Conservation (phyloP, 75 land plant genomes). For the Pinus tabuliformis region DNA sequence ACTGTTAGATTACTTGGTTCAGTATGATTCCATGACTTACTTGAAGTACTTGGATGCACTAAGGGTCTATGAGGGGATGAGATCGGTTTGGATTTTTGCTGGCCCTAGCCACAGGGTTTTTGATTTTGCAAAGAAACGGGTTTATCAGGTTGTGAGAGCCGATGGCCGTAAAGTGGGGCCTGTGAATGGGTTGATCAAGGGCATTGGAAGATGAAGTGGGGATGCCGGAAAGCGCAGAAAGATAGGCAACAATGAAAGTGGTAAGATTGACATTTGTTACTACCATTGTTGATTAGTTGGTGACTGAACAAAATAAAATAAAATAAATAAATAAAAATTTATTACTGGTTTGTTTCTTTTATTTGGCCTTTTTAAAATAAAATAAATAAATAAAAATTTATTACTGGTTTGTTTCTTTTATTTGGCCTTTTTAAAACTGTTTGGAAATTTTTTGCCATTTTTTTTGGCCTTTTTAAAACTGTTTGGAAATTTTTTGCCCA, state of each 20-base stretch:
- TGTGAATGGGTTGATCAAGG: background rate
- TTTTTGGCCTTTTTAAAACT: no score
- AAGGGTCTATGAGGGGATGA: no score
- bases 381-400: conserved; percentile 20
- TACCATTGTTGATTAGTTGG: no score
- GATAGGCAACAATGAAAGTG: no score
- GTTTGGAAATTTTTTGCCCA: background rate
- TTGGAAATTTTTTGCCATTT: no score
- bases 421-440: no score
- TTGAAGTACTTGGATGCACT: no score
- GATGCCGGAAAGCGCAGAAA: conserved; percentile 29
- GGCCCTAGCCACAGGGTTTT: conserved; percentile 35
- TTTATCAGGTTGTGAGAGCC: conserved; percentile 10
- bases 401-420: background rate
- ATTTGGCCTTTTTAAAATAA: no score
- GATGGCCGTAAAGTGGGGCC: conserved; percentile 27
- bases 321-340: conserved; percentile 14
- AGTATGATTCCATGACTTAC: no score
- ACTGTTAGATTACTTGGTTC: no score
- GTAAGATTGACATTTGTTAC: no score
- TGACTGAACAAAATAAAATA: conserved; percentile 7
- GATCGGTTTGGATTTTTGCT: no score
- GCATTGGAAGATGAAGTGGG: conserved; percentile 9
- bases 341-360: background rate
- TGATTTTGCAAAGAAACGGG: conserved; percentile 90